Percentiles rank a stretch among this genome's conserved stretches.
phyloP scores from a whole-genome alignment of 805 yeast genomes.

The Candida morakotiae region DNA sequence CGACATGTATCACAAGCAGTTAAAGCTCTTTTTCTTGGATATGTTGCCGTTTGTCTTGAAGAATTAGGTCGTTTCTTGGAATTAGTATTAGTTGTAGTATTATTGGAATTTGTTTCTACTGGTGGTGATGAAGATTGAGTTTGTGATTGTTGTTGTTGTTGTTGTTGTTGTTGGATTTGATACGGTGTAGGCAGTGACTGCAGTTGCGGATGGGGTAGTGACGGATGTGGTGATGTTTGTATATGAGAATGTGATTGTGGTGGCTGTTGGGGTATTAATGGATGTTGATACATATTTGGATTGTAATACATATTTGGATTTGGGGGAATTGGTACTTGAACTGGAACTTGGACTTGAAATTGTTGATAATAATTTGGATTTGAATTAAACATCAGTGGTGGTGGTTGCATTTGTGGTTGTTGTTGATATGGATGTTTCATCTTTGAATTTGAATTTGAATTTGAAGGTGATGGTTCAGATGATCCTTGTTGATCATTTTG shows the following conservation, averaged over 20 bases:
- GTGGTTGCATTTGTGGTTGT: no score
- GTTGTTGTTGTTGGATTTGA: constrained; percentile 5
- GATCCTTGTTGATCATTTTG: no score
- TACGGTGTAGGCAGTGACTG: constrained; percentile 2
- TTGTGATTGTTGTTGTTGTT: constrained; percentile 4
- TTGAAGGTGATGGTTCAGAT: no score
- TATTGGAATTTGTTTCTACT: constrained; percentile 8
- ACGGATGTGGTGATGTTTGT: neutral
- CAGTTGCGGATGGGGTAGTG: constrained; percentile 2
- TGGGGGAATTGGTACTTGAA: neutral
- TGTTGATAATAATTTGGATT: no score
- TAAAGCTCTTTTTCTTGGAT: constrained; percentile 26
- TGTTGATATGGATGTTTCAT: no score
- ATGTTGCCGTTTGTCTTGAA: constrained; percentile 16
- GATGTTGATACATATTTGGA: neutral
- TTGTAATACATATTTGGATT: neutral
- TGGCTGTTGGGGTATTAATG: constrained; percentile 1
- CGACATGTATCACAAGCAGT: constrained; percentile 38
- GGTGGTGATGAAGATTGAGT: neutral
- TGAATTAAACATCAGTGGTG: no score
- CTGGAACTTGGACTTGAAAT: no score
- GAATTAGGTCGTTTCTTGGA: constrained; percentile 9
- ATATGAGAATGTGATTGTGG: constrained; percentile 1
- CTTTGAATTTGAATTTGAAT: no score
- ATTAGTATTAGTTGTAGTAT: neutral